Conservation (phyloP, 768 basidiomycete species). For the Serendipita sp. region DNA sequence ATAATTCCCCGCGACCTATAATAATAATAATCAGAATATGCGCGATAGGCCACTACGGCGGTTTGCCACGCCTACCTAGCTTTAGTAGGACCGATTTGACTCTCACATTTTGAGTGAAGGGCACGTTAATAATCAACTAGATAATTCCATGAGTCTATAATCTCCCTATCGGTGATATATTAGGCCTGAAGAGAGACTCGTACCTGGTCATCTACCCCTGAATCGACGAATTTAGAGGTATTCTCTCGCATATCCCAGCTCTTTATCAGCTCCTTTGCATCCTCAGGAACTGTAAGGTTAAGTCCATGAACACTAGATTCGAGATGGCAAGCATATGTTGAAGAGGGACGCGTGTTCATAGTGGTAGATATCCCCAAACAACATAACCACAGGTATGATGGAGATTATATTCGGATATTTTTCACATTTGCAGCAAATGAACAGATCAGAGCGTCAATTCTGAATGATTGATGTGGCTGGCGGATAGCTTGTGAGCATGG, state of each 20-base stretch:
- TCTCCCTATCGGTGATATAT: not conserved
- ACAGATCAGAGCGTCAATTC: not conserved
- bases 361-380: not conserved
- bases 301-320: conserved; percentile 53
- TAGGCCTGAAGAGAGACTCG: conserved; percentile 9
- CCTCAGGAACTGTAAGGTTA: conserved; percentile 65
- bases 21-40: not conserved
- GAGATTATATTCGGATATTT: not conserved
- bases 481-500: not conserved
- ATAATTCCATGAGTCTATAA: conserved; percentile 7
- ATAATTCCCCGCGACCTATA: conserved; percentile 56
- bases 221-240: conserved; percentile 46
- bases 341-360: not conserved
- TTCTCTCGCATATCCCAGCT: conserved; percentile 68
- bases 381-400: not conserved
- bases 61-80: conserved; percentile 32
- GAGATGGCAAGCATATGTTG: not conserved
- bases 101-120: conserved; percentile 64
- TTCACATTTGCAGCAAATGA: not conserved
- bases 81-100: conserved; percentile 61
- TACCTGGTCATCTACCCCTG: conserved; percentile 77
- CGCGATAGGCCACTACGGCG: not conserved
- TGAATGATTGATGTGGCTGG: not conserved
- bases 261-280: conserved; percentile 61
- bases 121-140: conserved; percentile 66